Evolutionary conservation across 768 basidiomycete genomes (phyloP).

Genomic region (Tylopilus vinaceipallidus): DNA sequence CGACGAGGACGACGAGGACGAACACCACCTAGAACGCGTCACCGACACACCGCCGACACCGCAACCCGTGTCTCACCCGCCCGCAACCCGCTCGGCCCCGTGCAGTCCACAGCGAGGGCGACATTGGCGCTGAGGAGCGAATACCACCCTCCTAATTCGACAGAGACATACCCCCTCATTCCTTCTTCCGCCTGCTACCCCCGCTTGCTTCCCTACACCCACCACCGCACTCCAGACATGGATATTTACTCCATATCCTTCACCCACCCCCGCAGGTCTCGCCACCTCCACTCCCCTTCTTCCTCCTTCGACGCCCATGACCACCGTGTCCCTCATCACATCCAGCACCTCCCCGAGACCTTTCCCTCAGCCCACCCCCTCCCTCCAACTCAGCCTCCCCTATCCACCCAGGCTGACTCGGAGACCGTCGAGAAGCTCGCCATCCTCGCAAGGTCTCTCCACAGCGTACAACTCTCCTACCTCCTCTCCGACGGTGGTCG

Average conservation of each 20-base stretch:
- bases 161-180: slow-evolving; percentile 19
- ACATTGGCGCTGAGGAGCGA: slow-evolving; percentile 21
- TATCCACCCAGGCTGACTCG: slow-evolving; percentile 46
- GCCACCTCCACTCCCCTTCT: slow-evolving; percentile 55
- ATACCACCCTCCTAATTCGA: slow-evolving; percentile 29
- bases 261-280: slow-evolving; percentile 82
- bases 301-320: slow-evolving; percentile 64
- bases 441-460: slow-evolving; percentile 74
- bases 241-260: slow-evolving; percentile 96
- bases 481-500: slow-evolving; percentile 62
- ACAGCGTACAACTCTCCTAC: slow-evolving; percentile 84
- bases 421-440: slow-evolving; percentile 80
- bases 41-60: slow-evolving; percentile 4
- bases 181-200: slow-evolving; percentile 1
- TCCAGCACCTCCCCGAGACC: slow-evolving; percentile 32
- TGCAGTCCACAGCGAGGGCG: slow-evolving; percentile 5
- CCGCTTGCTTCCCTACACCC: background rate
- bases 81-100: background rate
- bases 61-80: slow-evolving; percentile 1
- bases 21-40: slow-evolving; percentile 21
- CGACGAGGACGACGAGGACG: slow-evolving; percentile 16
- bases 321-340: slow-evolving; percentile 44
- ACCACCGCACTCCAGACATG: slow-evolving; percentile 43
- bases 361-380: slow-evolving; percentile 39
- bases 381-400: slow-evolving; percentile 34